These are phyloP conservation scores for Wickerhamomyces chaumierensis DNA, from an alignment of 805 yeast genomes.

Conservation along the genomic window DNA sequence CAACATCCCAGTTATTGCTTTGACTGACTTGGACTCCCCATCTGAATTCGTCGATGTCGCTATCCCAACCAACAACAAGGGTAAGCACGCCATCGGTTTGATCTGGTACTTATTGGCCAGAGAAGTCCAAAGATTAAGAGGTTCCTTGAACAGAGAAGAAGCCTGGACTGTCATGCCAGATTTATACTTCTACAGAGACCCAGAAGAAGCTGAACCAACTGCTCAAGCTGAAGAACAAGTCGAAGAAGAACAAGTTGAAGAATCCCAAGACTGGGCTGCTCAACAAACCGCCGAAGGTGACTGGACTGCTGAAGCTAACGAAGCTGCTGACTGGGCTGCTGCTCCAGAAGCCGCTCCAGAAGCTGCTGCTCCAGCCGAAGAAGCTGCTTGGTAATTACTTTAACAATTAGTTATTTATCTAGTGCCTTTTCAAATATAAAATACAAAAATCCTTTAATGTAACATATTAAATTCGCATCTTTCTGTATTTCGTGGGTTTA, in stretches of 20 bases:
- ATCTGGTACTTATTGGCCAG: constrained; percentile 99
- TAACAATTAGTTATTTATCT: not conserved
- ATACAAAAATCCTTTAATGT: not conserved
- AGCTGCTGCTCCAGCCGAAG: constrained; percentile 16
- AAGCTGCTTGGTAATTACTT: constrained; percentile 16
- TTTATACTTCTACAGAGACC: constrained; percentile 99
- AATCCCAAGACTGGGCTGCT: constrained; percentile 60
- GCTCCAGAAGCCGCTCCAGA: constrained; percentile 21
- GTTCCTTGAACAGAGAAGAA: constrained; percentile 90
- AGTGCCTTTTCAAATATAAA: not conserved
- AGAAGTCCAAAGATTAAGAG: constrained; percentile 98
- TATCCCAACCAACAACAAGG: constrained; percentile 99
- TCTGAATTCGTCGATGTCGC: constrained; percentile 98
- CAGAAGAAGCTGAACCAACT: constrained; percentile 91
- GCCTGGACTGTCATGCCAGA: constrained; percentile 99
- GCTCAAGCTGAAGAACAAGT: constrained; percentile 44
- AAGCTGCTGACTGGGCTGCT: constrained; percentile 54
- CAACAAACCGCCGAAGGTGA: constrained; percentile 52
- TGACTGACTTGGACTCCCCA: constrained; percentile 98
- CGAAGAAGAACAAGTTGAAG: constrained; percentile 54
- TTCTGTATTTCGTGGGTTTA: too few relatives aligned
- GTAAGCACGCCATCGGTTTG: constrained; percentile 99
- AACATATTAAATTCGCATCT: not conserved
- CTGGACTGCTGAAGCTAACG: constrained; percentile 65
- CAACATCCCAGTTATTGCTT: constrained; percentile 99